phyloP scores from a whole-genome alignment of 176 grass and related monocot genomes.

The Stipa capillata region DNA sequence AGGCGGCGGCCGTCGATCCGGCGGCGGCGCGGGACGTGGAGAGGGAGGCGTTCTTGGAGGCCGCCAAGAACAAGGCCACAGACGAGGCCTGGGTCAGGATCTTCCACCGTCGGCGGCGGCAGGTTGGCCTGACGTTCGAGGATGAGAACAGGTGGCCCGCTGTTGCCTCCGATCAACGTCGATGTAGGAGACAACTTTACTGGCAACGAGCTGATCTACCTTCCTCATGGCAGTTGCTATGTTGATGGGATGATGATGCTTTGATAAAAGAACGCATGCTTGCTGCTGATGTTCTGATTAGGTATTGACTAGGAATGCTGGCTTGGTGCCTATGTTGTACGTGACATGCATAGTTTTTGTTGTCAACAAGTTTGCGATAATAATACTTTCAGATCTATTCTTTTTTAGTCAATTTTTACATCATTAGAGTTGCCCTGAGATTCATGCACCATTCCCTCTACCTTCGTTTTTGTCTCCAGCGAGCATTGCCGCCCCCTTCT shows the following conservation, averaged over 20 bases:
- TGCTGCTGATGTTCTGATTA: background rate
- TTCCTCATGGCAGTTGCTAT: background rate
- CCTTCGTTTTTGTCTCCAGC: no score
- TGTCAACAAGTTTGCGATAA: background rate
- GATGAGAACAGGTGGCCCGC: slow-evolving; percentile 9
- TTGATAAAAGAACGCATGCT: background rate
- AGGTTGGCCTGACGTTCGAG: background rate
- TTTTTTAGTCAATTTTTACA: no score
- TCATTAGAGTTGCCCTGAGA: no score
- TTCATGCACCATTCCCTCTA: no score
- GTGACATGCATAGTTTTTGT: background rate
- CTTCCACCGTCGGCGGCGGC: background rate
- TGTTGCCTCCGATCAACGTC: background rate
- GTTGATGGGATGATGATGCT: background rate
- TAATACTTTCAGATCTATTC: background rate
- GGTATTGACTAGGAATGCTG: background rate
- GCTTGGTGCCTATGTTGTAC: background rate
- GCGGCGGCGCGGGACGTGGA: background rate
- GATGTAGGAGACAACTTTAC: background rate
- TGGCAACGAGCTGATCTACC: slow-evolving; percentile 10
- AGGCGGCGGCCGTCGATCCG: background rate
- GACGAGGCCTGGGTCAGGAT: background rate
- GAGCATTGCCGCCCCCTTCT: no score
- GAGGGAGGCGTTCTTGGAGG: slow-evolving; percentile 3
- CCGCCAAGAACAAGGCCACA: background rate